phyloP scores from a whole-genome alignment of 2,329 filamentous ascomycete species.

The Diaporthe vexans region DNA sequence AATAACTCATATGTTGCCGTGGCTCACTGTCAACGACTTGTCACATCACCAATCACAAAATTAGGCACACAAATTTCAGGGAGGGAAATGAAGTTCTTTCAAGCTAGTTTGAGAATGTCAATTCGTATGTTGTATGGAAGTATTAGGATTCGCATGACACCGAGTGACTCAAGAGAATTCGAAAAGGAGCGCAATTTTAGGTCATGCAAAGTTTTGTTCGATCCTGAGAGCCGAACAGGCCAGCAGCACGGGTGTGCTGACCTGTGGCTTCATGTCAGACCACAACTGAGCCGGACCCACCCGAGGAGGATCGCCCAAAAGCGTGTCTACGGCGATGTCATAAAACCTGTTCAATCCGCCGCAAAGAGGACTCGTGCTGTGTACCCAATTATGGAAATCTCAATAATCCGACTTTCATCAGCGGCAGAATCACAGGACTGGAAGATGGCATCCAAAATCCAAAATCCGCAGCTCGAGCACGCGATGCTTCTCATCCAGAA shows the following conservation, averaged over 20 bases:
- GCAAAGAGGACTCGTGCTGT: fast-evolving
- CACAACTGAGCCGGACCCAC: constrained; percentile 27
- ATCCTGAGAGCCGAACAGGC: constrained; percentile 12
- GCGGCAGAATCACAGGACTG: too few species aligned
- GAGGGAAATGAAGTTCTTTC: background rate
- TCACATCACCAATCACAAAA: too few species aligned
- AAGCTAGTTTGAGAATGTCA: background rate
- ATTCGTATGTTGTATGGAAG: too few species aligned
- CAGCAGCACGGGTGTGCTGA: constrained; percentile 1
- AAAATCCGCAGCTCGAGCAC: constrained; percentile 33
- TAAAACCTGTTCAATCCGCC: constrained; percentile 4
- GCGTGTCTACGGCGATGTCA: background rate
- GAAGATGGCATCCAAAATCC: constrained; percentile 11
- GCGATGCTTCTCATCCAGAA: constrained; percentile 24
- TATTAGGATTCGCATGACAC: too few species aligned
- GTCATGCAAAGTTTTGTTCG: constrained; percentile 24
- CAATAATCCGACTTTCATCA: background rate
- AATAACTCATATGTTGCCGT: too few species aligned
- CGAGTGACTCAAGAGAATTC: background rate
- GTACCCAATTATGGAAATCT: too few species aligned
- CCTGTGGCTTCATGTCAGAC: constrained; percentile 37
- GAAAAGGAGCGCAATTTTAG: constrained; percentile 7
- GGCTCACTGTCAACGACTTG: too few species aligned
- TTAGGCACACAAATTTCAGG: too few species aligned
- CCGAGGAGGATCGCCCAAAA: constrained; percentile 3